Base-by-base conservation (phyloP, 2,329 filamentous ascomycete species). In the Atkinsonella texensis region DNA sequence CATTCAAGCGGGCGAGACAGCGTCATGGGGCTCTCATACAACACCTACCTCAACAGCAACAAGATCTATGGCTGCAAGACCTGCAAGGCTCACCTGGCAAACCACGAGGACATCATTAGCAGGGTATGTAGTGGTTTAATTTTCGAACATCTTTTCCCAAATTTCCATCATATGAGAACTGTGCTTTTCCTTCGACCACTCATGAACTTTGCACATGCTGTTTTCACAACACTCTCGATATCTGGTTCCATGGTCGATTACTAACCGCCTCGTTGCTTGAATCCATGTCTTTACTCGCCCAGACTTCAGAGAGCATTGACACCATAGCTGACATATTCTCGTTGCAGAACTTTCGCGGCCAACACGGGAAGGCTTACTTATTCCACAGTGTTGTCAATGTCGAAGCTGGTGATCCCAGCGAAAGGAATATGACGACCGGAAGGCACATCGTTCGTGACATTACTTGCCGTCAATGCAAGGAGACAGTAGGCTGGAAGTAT, bases 341-440 rank as follows among this genome's bases (percentile, higher is more conserved):
- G 18, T 13, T 28, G 39, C 50, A 97, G 89, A 96, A 95, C 73
- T 98, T 98, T 74, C 89, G 93, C 56, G 93, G 93, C 63, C 91
- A 97, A 68, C 91, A 97, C 69, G 93, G 93, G 65, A 97, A 97
- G 73, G 93, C 93, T 52, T 98, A 90, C 71, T 84, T 98, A 58
- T 97, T 98, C 77, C 87, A 91, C 70, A 82, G 69, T 56, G 93
- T 98, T 51, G 93, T 98, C 68, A 98, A 98, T 70, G 79, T 95
- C 66, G 85, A 83, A 57, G 76, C 83, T 45, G 84, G 85, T 59
- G 87, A 95, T 55, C 80, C 91, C n/a, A 84, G 80, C 65, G 93
- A 98, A 72, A 88, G 93, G 58, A 95, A 86, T 72, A 98, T 98
- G 93, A 98, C 93, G 13, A 98, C 93, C 1, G 93, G 93, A 50